phyloP scores from a whole-genome alignment of 306 rosid genomes.

The Cercis canadensis region DNA sequence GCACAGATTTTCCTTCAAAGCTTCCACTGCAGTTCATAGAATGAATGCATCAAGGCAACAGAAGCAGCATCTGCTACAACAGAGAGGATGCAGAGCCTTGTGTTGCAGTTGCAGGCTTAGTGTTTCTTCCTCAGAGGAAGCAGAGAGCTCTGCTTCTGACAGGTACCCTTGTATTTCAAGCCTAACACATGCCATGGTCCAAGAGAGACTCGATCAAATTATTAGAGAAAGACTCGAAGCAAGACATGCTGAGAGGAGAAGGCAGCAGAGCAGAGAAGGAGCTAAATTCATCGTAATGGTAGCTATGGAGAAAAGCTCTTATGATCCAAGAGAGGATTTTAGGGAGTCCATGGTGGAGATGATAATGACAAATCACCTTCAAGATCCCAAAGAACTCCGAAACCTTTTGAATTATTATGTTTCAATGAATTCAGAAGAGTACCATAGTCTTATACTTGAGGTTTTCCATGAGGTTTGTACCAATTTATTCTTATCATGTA shows the following conservation, averaged over 20 bases:
- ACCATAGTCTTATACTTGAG: slow-evolving; percentile 63
- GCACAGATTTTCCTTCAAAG: slow-evolving; percentile 50
- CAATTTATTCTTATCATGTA: slow-evolving; percentile 63
- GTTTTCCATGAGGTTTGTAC: slow-evolving; percentile 83
- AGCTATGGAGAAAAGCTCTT: slow-evolving; percentile 82
- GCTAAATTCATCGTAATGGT: slow-evolving; percentile 82
- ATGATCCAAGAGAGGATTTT: slow-evolving; percentile 86
- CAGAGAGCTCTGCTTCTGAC: slow-evolving; percentile 67
- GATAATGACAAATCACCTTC: slow-evolving; percentile 74
- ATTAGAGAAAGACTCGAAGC: slow-evolving; percentile 68
- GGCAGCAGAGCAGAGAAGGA: slow-evolving; percentile 52
- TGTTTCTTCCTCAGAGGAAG: slow-evolving; percentile 87
- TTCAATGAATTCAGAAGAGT: slow-evolving; percentile 75
- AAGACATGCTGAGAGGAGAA: slow-evolving; percentile 53
- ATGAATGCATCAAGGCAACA: slow-evolving; percentile 68
- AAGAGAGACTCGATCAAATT: slow-evolving; percentile 85
- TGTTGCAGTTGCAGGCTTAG: slow-evolving; percentile 86
- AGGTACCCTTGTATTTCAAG: slow-evolving; percentile 77
- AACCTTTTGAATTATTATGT: slow-evolving; percentile 82
- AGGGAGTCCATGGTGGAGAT: slow-evolving; percentile 80
- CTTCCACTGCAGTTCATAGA: slow-evolving; percentile 31
- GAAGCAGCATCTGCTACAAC: slow-evolving; percentile 53
- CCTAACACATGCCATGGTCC: slow-evolving; percentile 95
- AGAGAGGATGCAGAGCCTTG: slow-evolving; percentile 67
- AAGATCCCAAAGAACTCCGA: slow-evolving; percentile 76